Base-by-base conservation (phyloP, 2,329 filamentous ascomycete species). In the Botrytis medusae region DNA sequence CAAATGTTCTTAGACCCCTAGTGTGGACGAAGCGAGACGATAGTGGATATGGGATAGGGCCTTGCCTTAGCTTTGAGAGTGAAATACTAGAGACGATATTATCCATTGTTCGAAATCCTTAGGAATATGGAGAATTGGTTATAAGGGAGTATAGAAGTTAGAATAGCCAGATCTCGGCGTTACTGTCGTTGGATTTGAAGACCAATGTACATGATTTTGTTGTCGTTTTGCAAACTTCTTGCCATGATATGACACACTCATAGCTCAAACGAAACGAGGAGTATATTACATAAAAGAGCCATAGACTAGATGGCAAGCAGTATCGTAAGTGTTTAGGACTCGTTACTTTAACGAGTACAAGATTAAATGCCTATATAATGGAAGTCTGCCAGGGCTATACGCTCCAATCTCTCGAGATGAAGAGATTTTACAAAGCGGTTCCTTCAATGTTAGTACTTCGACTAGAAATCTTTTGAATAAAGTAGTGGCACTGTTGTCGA, bases 401-500 rank as follows among this genome's bases (percentile, higher is more conserved):
- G 42, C 42, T 54, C 14, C n/a, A 18, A 29, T 1, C 0, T 54
- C 18, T 1, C 25, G 5, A 6, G 48, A 51, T 14, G 22, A 51
- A 6, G 25, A 51, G 9, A 5, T 2, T 51, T 25, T 5, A n/a
- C 2, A 22, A n/a, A 25, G 1, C 6, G 22, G 0, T 14, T n/a
- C 0, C 4, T 51, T 6, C 2, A 6, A 25, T n/a, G 48, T 2
- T n/a, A 6, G 5, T 0, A 51, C 4, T n/a, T 0, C 0, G 0
- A n/a, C 7, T n/a, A 12, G 37, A 37, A 37, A 37, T 37, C 6
- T 9, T 37, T 37, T 37, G 37, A 37, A 37, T 37, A 37, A 37
- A n/a, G 25, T n/a, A 14, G 5, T n/a, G 6, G 25, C 10, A 51
- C n/a, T n/a, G 2, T 51, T n/a, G 6, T 7, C 8, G 1, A 5